phyloP scores from a whole-genome alignment of 352 stramenopile species.

The Halophytophthora polymorphica region DNA sequence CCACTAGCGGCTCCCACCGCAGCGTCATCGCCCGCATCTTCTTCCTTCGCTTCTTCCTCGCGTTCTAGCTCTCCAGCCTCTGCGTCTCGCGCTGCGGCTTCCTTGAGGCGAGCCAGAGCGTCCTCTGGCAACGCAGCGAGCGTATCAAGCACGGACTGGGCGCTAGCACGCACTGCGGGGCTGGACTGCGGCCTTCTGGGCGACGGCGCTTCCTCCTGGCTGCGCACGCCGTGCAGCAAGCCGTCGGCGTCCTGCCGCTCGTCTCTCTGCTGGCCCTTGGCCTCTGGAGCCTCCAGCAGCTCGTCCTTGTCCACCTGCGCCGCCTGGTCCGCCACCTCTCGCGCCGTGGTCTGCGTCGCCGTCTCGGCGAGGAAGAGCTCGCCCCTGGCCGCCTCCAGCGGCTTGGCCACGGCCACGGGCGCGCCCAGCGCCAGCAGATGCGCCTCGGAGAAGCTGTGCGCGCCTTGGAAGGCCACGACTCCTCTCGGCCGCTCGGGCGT shows the following conservation, averaged over 20 bases:
- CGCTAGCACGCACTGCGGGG: not conserved
- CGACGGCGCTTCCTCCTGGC: not conserved
- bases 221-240: no score
- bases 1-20: not conserved
- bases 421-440: conserved; percentile 24
- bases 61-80: not conserved
- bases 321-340: conserved; percentile 1
- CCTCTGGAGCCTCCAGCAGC: no score
- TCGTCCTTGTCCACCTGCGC: not conserved
- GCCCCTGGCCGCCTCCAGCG: conserved; percentile 11
- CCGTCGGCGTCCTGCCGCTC: no score
- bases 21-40: not conserved
- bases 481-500: not conserved
- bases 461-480: conserved; percentile 28
- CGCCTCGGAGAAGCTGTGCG: conserved; percentile 39
- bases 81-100: not conserved
- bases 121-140: not conserved
- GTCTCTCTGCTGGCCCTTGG: no score
- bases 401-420: conserved; percentile 1
- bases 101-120: not conserved
- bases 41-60: not conserved
- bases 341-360: conserved; percentile 19
- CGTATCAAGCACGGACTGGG: not conserved
- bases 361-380: conserved; percentile 12
- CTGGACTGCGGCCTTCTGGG: conserved; percentile 1